These are phyloP conservation scores for Exophiala bonariae DNA, from an alignment of 2,329 filamentous ascomycete species.

Conservation along the genomic window DNA sequence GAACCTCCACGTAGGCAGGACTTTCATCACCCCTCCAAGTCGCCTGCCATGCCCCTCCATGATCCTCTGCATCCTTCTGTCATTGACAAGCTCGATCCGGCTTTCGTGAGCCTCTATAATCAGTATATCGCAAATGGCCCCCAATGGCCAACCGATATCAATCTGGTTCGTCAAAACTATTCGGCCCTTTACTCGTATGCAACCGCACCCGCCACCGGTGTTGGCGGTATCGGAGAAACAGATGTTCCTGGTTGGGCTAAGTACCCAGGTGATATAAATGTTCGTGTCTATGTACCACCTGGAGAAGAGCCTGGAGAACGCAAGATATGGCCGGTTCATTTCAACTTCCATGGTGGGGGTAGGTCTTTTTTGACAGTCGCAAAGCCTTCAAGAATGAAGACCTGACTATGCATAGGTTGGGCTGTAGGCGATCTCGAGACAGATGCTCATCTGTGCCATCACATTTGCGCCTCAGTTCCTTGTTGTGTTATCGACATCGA, in stretches of 20 bases:
- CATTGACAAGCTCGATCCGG: conserved; percentile 26
- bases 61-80: conserved; percentile 26
- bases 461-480: conserved; percentile 27
- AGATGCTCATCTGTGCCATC: conserved; percentile 28
- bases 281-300: conserved; percentile 28
- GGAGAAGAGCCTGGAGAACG: conserved; percentile 26
- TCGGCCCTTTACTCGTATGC: conserved; percentile 27
- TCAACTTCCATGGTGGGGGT: conserved; percentile 30
- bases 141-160: conserved; percentile 21
- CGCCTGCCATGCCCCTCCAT: conserved; percentile 9
- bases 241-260: conserved; percentile 27
- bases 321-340: conserved; percentile 29
- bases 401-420: conserved; percentile 21
- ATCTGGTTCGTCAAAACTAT: conserved; percentile 27
- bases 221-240: conserved; percentile 29
- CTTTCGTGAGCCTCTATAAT: conserved; percentile 28
- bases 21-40: background rate
- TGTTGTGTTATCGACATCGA: conserved; percentile 29
- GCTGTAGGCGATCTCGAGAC: conserved; percentile 28
- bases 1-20: conserved; percentile 20
- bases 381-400: background rate
- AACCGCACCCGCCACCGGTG: conserved; percentile 24
- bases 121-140: conserved; percentile 25
- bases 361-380: background rate
- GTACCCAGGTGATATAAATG: conserved; percentile 27